Conservation (phyloP, 2,329 filamentous ascomycete species). For the Xylariomycetidae sp. region DNA sequence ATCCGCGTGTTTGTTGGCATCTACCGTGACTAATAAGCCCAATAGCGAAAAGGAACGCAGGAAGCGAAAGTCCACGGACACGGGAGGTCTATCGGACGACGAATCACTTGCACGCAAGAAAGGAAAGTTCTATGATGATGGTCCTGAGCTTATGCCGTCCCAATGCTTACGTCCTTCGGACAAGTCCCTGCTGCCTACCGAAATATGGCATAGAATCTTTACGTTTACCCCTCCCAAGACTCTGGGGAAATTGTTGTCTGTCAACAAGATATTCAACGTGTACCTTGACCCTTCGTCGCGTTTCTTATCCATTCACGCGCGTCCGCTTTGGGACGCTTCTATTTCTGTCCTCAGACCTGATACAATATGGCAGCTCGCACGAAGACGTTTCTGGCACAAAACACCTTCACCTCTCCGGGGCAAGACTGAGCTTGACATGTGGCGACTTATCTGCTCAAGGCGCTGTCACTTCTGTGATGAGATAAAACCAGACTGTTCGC, state of each 20-base stretch:
- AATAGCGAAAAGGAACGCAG: constrained; percentile 4
- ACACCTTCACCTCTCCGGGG: constrained; percentile 65
- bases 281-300: constrained; percentile 49
- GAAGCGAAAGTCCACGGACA: constrained; percentile 15
- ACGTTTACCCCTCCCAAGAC: constrained; percentile 58
- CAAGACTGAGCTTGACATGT: constrained; percentile 71
- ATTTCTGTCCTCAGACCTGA: constrained; percentile 48
- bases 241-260: constrained; percentile 60
- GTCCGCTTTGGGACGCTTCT: constrained; percentile 31
- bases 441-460: constrained; percentile 59
- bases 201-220: constrained; percentile 69
- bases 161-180: constrained; percentile 6
- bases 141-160: constrained; percentile 1
- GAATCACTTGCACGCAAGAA: constrained; percentile 14
- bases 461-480: constrained; percentile 66
- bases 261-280: constrained; percentile 62
- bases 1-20: no score
- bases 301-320: constrained; percentile 18
- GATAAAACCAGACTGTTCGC: constrained; percentile 20
- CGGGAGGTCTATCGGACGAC: neutral
- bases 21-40: neutral
- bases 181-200: constrained; percentile 37
- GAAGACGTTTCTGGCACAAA: constrained; percentile 58
- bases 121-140: constrained; percentile 12
- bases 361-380: constrained; percentile 65